Conservation (phyloP, 441 rosid species). For the Aleurites moluccanus region DNA sequence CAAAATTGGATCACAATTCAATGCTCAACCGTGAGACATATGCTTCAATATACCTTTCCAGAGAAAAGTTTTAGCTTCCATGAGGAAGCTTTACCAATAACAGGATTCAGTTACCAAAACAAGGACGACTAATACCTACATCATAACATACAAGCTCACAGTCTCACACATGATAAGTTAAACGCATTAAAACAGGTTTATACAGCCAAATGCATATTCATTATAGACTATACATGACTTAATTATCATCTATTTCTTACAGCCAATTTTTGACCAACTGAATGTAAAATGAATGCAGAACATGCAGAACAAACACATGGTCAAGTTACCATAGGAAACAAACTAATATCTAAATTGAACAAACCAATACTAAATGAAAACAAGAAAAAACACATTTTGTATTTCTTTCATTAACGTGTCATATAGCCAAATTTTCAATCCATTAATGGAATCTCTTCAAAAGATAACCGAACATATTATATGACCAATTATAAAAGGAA, state of each 20-base stretch:
- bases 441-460: neutral
- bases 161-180: neutral
- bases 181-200: neutral
- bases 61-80: neutral
- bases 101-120: neutral
- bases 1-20: neutral
- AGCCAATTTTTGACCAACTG: neutral
- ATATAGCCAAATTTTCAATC: neutral
- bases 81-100: neutral
- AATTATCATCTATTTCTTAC: too few relatives aligned
- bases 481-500: neutral
- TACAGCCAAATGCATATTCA: neutral
- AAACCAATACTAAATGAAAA: neutral
- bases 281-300: neutral
- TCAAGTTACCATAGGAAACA: neutral
- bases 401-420: neutral
- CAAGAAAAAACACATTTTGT: constrained; percentile 6
- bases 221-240: neutral
- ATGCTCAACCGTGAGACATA: neutral
- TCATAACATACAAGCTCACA: neutral
- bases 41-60: too few relatives aligned
- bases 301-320: neutral
- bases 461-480: neutral
- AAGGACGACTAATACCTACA: neutral
- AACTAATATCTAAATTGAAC: neutral